Evolutionary conservation across 2,329 filamentous ascomycete species (phyloP), one percentile per base, ranked within the genome.

Genomic region (Botryotinia globosa): DNA sequence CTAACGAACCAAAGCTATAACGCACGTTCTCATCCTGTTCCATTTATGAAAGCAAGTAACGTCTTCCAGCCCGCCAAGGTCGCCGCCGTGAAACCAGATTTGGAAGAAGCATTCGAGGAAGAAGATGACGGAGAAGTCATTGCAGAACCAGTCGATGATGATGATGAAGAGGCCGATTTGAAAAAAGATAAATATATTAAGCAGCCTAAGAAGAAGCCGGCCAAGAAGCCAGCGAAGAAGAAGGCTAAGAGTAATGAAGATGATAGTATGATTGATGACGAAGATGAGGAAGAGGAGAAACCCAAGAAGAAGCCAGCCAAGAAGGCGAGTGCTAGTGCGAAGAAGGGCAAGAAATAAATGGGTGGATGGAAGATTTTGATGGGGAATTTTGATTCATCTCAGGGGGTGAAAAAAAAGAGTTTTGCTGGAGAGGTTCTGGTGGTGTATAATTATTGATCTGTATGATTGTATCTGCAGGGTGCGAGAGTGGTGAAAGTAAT

Each of bases 161-260:
- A 86, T 1, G 91, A 91, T 0, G 92, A 93, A 6, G 92, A 94
- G 70, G 84, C 90, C n/a, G 94, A 97, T 80, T 82, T 98, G 69
- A 94, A 92, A 79, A 97, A 95, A 80, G 96, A 99, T 83, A 98
- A 98, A 82, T 98, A 97, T 79, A 94, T 98, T 81, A 97, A 96
- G 82, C 88, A 92, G 80, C 93, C 95, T 20, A 98, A 97, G 86
- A 94, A 90, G 82, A 86, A 85, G 73, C 82, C 83, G 22, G 79
- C 84, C 44, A 88, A 89, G 80, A 84, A 85, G 1, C 77, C 79
- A 56, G 82, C 83, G 76, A 84, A 83, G 73, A 77, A 77, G 71
- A 75, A 74, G 29, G 70, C 74, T 9, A 68, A 68, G 59, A 76
- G 75, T n/a, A 75, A 76, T 16, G 75, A 77, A 12, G 75, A 78